phyloP scores from a whole-genome alignment of 345 rosid species.

The Cardamine resedifolia region DNA sequence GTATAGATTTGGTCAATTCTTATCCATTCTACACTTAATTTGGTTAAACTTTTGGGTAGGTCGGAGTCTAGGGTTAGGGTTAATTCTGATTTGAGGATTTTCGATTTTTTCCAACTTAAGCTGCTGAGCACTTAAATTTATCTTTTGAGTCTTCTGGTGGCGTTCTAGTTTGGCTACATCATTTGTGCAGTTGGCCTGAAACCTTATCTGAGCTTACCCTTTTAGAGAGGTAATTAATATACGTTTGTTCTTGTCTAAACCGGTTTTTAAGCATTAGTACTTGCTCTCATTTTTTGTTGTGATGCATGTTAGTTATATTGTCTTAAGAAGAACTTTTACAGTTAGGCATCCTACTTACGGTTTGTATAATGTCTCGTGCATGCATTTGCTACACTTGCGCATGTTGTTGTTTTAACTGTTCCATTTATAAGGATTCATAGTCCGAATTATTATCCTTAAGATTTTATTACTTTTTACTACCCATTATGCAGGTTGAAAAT shows the following conservation, averaged over 20 bases:
- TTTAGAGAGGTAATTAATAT: slow-evolving; percentile 36
- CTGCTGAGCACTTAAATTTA: not conserved
- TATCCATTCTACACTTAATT: slow-evolving; percentile 5
- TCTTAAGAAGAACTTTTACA: not conserved
- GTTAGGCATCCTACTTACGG: not conserved
- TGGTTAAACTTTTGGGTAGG: slow-evolving; percentile 20
- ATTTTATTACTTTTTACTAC: not conserved
- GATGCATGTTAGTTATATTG: slow-evolving; percentile 1
- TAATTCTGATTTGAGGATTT: slow-evolving; percentile 29
- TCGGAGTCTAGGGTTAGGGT: slow-evolving; percentile 49
- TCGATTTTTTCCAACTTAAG: slow-evolving; percentile 27
- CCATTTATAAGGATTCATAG: not conserved
- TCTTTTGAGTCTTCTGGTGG: slow-evolving; percentile 4
- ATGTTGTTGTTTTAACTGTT: not conserved
- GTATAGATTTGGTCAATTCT: not conserved
- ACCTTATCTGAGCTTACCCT: slow-evolving; percentile 20
- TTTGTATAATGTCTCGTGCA: not conserved
- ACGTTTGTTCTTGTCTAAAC: not conserved
- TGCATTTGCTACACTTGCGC: not conserved
- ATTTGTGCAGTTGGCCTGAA: slow-evolving; percentile 20
- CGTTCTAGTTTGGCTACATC: slow-evolving; percentile 10
- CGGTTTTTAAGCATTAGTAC: not conserved
- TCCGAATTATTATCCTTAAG: not conserved
- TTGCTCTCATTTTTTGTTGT: not conserved
- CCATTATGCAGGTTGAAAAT: slow-evolving; percentile 35